phyloP scores from a whole-genome alignment of 495 filamentous ascomycete genomes.

The Trichoderma erinaceum region DNA sequence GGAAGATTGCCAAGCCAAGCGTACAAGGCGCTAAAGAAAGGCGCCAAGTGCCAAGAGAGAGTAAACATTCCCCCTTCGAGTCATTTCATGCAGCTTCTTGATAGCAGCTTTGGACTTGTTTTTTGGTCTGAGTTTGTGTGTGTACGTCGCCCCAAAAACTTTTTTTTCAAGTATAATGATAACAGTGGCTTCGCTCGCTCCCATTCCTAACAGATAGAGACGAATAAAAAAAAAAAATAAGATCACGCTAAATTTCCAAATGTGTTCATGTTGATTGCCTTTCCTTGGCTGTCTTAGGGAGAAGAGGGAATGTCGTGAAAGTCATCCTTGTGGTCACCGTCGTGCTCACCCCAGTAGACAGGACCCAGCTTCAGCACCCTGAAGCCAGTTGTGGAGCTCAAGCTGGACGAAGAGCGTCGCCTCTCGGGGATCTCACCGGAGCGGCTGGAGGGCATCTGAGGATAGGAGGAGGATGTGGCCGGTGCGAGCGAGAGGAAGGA shows the following conservation, averaged over 20 bases:
- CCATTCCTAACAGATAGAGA: background rate
- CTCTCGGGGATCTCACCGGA: background rate
- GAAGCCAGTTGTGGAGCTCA: conserved; percentile 23
- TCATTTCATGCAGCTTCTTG: background rate
- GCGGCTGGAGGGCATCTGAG: conserved; percentile 19
- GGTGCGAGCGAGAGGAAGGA: conserved; percentile 43
- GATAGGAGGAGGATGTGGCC: conserved; percentile 39
- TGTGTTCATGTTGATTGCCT: background rate
- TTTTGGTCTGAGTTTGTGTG: background rate
- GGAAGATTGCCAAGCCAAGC: background rate
- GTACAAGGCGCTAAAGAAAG: background rate
- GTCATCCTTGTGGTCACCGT: conserved; percentile 39
- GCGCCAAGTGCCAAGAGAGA: background rate
- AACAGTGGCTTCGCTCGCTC: background rate
- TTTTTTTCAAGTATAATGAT: background rate
- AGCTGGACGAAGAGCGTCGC: conserved; percentile 13
- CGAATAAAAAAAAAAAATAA: background rate
- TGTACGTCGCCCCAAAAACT: background rate
- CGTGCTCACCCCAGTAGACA: conserved; percentile 46
- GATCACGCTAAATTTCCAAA: background rate
- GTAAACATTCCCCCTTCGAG: background rate
- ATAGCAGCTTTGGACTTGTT: background rate
- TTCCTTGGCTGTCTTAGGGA: background rate
- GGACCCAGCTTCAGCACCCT: conserved; percentile 46
- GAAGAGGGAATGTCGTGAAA: conserved; percentile 33